phyloP scores from a whole-genome alignment of 192 early-diverging fungal genomes.

The Linnemannia exigua region DNA sequence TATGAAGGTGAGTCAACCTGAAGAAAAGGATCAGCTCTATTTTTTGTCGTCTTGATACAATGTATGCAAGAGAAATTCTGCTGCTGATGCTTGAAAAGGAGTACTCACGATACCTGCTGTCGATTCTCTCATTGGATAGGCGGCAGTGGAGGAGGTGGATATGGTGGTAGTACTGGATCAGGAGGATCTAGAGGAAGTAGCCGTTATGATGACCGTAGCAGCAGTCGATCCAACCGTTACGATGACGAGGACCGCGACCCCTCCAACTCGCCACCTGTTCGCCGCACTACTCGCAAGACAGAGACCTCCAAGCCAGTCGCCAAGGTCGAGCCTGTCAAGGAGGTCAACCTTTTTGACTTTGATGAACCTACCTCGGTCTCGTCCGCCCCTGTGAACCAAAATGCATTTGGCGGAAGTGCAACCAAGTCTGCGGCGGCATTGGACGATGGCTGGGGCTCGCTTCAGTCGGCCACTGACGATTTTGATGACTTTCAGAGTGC shows the following conservation, averaged over 20 bases:
- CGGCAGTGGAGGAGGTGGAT: slow-evolving; percentile 28
- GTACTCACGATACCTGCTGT: neutral
- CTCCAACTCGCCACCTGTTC: slow-evolving; percentile 35
- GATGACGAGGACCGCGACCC: slow-evolving; percentile 49
- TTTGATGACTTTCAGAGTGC: slow-evolving; percentile 80
- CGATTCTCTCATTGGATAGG: neutral
- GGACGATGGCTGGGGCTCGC: slow-evolving; percentile 38
- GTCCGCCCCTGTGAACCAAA: slow-evolving; percentile 23
- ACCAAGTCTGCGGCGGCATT: slow-evolving; percentile 16
- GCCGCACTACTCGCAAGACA: slow-evolving; percentile 45
- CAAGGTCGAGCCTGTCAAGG: slow-evolving; percentile 52
- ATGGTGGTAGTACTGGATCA: slow-evolving; percentile 43
- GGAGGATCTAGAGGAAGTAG: slow-evolving; percentile 32
- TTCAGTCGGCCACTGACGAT: slow-evolving; percentile 62
- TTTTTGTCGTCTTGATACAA: neutral
- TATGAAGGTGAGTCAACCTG: slow-evolving; percentile 26
- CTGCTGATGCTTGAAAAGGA: neutral
- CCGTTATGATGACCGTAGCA: slow-evolving; percentile 50
- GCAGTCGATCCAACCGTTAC: slow-evolving; percentile 54
- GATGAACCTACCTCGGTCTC: slow-evolving; percentile 60
- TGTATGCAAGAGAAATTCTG: neutral
- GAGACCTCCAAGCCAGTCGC: slow-evolving; percentile 44
- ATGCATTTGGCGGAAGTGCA: slow-evolving; percentile 44
- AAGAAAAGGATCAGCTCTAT: neutral
- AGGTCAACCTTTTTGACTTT: slow-evolving; percentile 80